These are phyloP conservation scores for Myriosclerotinia duriaeana DNA, from an alignment of 2,329 filamentous ascomycete genomes.

Conservation along the genomic window DNA sequence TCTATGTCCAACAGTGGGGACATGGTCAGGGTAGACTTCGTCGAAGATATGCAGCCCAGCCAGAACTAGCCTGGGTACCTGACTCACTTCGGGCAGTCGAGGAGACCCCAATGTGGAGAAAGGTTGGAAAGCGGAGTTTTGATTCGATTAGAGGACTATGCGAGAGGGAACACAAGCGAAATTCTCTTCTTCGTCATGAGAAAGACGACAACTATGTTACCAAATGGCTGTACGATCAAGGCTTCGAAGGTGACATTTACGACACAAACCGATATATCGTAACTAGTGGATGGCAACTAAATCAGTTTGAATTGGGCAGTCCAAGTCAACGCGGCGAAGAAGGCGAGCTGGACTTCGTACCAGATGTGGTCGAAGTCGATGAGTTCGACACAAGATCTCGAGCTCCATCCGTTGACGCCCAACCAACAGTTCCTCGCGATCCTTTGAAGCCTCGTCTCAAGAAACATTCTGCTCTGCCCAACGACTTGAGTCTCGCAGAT, in stretches of 20 bases:
- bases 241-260: not conserved
- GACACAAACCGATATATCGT: rapidly evolving
- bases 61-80: not conserved
- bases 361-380: not conserved
- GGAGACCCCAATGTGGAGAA: not conserved
- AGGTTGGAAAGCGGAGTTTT: not conserved
- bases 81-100: not conserved
- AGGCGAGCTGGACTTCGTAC: not conserved
- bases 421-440: not conserved
- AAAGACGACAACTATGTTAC: not conserved
- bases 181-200: not conserved
- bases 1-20: not conserved
- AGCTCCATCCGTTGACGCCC: not conserved
- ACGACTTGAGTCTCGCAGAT: not conserved
- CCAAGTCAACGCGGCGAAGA: not conserved
- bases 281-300: not conserved
- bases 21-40: not conserved
- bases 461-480: not conserved
- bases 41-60: not conserved
- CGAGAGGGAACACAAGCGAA: not conserved
- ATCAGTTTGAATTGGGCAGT: not conserved
- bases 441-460: too few species aligned
- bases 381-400: not conserved
- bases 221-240: not conserved
- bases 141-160: not conserved